Percentiles rank a stretch among this genome's conserved stretches.
These are phyloP conservation scores for Coemansia sp. DNA, from an alignment of 192 early-diverging fungal genomes.

Conservation along the genomic window DNA sequence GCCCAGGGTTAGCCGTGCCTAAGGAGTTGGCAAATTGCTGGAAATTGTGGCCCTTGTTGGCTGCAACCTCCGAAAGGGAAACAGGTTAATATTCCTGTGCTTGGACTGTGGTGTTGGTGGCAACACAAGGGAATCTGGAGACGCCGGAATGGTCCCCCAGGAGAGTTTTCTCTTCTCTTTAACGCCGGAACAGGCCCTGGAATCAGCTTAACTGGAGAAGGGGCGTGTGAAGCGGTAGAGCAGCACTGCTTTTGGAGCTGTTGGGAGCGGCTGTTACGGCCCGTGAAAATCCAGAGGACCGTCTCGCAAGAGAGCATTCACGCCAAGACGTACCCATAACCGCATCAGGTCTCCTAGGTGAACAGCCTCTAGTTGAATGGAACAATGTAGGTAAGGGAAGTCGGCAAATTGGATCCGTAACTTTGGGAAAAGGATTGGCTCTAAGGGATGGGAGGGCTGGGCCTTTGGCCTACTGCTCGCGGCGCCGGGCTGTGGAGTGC, in stretches of 20 bases:
- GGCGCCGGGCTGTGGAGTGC: conserved; percentile 15
- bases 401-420: conserved; percentile 84
- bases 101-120: conserved; percentile 64
- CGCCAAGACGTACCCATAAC: conserved; percentile 73
- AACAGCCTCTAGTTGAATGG: conserved; percentile 81
- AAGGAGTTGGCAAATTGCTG: conserved; percentile 62
- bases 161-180: conserved; percentile 79
- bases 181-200: conserved; percentile 55
- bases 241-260: conserved; percentile 46
- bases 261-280: conserved; percentile 62
- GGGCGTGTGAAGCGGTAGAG: conserved; percentile 46
- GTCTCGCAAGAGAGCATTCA: conserved; percentile 35
- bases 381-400: conserved; percentile 83
- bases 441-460: conserved; percentile 63
- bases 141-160: conserved; percentile 61
- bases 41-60: conserved; percentile 3
- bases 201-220: conserved; percentile 67
- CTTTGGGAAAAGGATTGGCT: conserved; percentile 83
- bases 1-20: conserved; percentile 77
- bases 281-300: conserved; percentile 76
- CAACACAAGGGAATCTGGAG: conserved; percentile 69
- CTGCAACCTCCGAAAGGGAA: conserved; percentile 64
- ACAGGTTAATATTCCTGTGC: conserved; percentile 76
- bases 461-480: conserved; percentile 24
- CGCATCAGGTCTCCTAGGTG: conserved; percentile 78